phyloP scores from a whole-genome alignment of 495 filamentous ascomycete species.

The Monascus purpureus region DNA sequence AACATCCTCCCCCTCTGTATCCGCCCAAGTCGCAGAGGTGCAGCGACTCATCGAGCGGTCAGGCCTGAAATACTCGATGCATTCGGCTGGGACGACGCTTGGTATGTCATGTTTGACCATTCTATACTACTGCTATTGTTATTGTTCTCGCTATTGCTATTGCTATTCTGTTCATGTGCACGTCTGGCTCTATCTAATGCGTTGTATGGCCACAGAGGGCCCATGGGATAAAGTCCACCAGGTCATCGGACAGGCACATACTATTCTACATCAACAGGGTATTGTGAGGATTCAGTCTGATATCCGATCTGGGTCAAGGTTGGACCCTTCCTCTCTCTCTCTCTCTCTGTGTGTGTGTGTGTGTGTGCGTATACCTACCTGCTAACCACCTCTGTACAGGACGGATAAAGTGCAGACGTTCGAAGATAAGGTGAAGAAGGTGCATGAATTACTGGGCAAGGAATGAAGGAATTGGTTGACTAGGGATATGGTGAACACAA shows the following conservation, averaged over 20 bases:
- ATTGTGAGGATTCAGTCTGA: constrained; percentile 76
- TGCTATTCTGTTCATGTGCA: not conserved
- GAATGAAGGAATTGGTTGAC: no score
- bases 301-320: constrained; percentile 79
- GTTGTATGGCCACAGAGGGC: constrained; percentile 45
- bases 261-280: constrained; percentile 66
- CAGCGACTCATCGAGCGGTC: constrained; percentile 72
- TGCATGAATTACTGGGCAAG: constrained; percentile 39
- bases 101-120: constrained; percentile 38
- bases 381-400: constrained; percentile 15
- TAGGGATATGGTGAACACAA: no score
- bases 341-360: not conserved
- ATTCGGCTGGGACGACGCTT: constrained; percentile 82
- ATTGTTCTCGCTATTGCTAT: not conserved
- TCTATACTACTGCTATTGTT: not conserved
- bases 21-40: constrained; percentile 74
- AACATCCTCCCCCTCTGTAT: constrained; percentile 68
- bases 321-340: not conserved
- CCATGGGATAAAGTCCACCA: constrained; percentile 81
- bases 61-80: constrained; percentile 74
- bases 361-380: constrained; percentile 11
- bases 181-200: not conserved
- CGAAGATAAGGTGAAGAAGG: constrained; percentile 53
- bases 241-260: constrained; percentile 84
- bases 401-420: constrained; percentile 56